A percentile compares a stretch with the other conserved stretches of the same genome.
These are phyloP conservation scores for Cladobotryum mycophilum DNA, from an alignment of 2,329 filamentous ascomycete species.

Conservation along the genomic window DNA sequence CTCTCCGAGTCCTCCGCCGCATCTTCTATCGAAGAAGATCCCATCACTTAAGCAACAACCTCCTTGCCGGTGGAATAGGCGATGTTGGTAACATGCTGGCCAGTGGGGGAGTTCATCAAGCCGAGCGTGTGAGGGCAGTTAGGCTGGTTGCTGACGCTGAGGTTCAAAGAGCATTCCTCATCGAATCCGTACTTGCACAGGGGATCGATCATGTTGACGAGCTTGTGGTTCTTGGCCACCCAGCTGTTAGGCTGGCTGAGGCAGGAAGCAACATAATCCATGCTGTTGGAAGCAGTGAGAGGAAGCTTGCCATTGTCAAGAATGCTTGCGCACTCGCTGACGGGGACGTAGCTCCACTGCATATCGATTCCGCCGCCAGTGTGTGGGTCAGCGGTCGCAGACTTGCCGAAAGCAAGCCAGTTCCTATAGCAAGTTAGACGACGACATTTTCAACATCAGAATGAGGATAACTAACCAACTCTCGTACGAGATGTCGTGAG, in stretches of 20 bases:
- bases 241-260: conserved; percentile 42
- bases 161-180: conserved; percentile 44
- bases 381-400: conserved; percentile 40
- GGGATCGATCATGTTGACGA: conserved; percentile 49
- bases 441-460: no score
- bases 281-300: conserved; percentile 50
- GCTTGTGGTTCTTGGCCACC: conserved; percentile 45
- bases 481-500: conserved; percentile 55
- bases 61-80: conserved; percentile 43
- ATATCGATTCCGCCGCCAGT: conserved; percentile 46
- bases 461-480: conserved; percentile 44
- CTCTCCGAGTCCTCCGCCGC: conserved; percentile 3
- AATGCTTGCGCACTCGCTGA: conserved; percentile 43
- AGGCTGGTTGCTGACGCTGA: conserved; percentile 46
- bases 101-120: conserved; percentile 14
- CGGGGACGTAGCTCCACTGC: conserved; percentile 43
- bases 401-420: conserved; percentile 46
- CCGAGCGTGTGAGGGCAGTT: conserved; percentile 43
- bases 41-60: conserved; percentile 14
- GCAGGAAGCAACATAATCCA: conserved; percentile 47
- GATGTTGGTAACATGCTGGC: conserved; percentile 44
- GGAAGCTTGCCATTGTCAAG: conserved; percentile 46
- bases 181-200: conserved; percentile 45
- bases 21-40: no score
- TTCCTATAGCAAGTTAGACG: no score